Conservation (phyloP, 768 basidiomycete genomes). For the Rhizopogon vulgaris region DNA sequence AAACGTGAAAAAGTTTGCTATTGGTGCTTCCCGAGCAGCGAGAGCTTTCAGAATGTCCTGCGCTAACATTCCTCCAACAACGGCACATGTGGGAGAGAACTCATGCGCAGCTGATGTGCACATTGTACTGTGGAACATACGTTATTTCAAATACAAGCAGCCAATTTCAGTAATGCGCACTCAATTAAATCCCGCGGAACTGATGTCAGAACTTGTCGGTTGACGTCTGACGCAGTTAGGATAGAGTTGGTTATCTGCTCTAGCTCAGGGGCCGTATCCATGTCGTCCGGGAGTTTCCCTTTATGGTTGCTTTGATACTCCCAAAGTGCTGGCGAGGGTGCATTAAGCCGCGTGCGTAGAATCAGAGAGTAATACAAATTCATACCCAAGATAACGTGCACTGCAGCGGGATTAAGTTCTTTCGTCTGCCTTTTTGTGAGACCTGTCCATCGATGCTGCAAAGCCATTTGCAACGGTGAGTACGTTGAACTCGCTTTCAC, state of each 20-base stretch:
- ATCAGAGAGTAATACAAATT: not conserved
- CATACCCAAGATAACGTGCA: constrained; percentile 71
- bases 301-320: constrained; percentile 63
- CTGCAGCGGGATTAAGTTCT: constrained; percentile 69
- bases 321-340: constrained; percentile 61
- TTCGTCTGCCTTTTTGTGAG: constrained; percentile 75
- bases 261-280: constrained; percentile 47
- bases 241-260: constrained; percentile 58
- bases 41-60: constrained; percentile 93
- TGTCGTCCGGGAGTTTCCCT: constrained; percentile 50
- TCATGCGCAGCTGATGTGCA: constrained; percentile 70
- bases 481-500: constrained; percentile 61
- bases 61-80: constrained; percentile 89
- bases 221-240: constrained; percentile 58
- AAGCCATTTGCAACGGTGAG: constrained; percentile 52
- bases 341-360: constrained; percentile 1
- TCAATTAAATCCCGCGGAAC: constrained; percentile 56
- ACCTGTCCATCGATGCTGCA: constrained; percentile 62
- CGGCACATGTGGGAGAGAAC: constrained; percentile 90
- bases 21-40: constrained; percentile 85
- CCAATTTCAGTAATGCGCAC: constrained; percentile 34
- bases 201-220: constrained; percentile 54
- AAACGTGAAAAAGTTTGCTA: constrained; percentile 88
- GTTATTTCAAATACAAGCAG: constrained; percentile 4
- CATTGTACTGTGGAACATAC: constrained; percentile 46